phyloP scores from a whole-genome alignment of 441 rosid genomes.

The Adansonia gregorii region DNA sequence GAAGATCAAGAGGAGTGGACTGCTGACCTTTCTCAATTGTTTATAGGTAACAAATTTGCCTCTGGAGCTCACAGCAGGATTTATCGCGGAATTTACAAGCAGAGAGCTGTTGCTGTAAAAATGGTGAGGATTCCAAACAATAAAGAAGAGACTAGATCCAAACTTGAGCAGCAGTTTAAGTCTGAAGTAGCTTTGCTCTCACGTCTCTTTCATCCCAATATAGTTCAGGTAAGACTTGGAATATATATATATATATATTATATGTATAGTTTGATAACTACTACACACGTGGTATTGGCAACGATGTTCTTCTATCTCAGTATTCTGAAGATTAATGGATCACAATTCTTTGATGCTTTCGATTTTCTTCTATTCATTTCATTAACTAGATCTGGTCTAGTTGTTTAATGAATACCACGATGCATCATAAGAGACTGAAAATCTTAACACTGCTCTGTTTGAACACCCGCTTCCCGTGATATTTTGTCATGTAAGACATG shows the following conservation, averaged over 20 bases:
- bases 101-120: slow-evolving; percentile 94
- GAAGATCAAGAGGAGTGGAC: slow-evolving; percentile 95
- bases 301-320: background rate
- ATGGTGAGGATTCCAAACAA: slow-evolving; percentile 95
- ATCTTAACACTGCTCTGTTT: background rate
- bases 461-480: background rate
- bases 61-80: slow-evolving; percentile 95
- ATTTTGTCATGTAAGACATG: background rate
- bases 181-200: slow-evolving; percentile 95
- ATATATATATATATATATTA: no score
- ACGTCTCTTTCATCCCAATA: slow-evolving; percentile 88
- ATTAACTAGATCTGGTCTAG: background rate
- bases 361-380: background rate
- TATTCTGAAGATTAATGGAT: background rate
- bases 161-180: slow-evolving; percentile 89
- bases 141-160: slow-evolving; percentile 71
- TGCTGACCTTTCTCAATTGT: slow-evolving; percentile 90
- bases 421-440: background rate
- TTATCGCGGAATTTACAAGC: slow-evolving; percentile 92
- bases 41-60: slow-evolving; percentile 94
- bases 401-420: background rate
- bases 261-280: background rate
- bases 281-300: background rate
- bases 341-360: background rate
- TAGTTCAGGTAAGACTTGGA: slow-evolving; percentile 59